A percentile compares a stretch with the other conserved stretches of the same genome.
Conservation (phyloP, 306 rosid species). For the Pyrus betulifolia region DNA sequence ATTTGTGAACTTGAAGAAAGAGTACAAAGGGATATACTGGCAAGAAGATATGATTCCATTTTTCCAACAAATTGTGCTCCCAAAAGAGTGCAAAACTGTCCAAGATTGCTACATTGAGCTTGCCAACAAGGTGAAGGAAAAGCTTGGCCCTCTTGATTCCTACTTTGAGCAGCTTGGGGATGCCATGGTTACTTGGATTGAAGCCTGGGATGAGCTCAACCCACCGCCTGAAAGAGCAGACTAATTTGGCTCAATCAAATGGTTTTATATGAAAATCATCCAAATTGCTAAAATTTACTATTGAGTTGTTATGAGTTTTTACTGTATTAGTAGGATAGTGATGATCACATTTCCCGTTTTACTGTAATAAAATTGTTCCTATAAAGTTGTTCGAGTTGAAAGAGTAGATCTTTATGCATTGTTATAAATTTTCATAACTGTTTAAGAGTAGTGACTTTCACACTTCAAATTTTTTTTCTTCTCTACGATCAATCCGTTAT, state of each 20-base stretch:
- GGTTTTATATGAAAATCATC: neutral
- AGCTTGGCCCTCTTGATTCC: conserved; percentile 29
- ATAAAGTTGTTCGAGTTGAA: no score
- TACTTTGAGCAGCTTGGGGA: conserved; percentile 55
- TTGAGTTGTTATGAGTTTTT: neutral
- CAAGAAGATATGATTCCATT: conserved; percentile 42
- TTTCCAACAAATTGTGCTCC: conserved; percentile 28
- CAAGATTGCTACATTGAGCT: conserved; percentile 40
- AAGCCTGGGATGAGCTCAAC: conserved; percentile 75
- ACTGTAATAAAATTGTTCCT: no score
- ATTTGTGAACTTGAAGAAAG: conserved; percentile 35
- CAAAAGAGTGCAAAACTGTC: conserved; percentile 32
- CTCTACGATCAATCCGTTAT: neutral
- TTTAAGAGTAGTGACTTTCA: neutral
- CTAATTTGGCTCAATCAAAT: neutral
- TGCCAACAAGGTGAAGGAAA: conserved; percentile 33
- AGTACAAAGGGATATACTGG: conserved; percentile 43
- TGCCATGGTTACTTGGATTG: conserved; percentile 73
- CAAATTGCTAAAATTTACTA: no score
- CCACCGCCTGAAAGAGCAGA: conserved; percentile 16
- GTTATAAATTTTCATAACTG: no score
- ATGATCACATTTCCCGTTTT: neutral
- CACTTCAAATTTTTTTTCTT: no score
- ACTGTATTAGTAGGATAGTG: neutral
- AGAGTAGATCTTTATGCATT: no score